Evolutionary conservation across 306 rosid genomes (phyloP).

Genomic region (Pterocarpus santalinus): DNA sequence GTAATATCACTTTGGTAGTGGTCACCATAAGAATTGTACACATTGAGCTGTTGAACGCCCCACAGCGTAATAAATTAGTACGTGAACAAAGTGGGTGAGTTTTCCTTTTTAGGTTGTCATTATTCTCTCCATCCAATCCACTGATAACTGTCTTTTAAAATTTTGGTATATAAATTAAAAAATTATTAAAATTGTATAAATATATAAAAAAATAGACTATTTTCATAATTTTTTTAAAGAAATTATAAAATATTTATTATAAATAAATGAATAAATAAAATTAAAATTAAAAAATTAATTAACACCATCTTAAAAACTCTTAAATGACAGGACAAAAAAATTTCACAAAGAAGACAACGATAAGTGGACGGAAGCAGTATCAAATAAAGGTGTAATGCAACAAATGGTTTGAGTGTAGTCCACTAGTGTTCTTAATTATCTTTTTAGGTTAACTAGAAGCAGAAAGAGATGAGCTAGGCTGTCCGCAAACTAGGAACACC

Average conservation of each 20-base stretch:
- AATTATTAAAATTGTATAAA: no score
- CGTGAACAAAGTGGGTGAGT: background rate
- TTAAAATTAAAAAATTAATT: no score
- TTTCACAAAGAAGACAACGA: no score
- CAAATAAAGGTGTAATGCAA: background rate
- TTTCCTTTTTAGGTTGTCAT: background rate
- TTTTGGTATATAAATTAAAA: no score
- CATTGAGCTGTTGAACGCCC: background rate
- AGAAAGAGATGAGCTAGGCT: background rate
- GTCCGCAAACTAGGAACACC: background rate
- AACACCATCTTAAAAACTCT: no score
- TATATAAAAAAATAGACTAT: no score
- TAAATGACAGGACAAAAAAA: no score
- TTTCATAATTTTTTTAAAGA: no score
- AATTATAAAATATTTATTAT: no score
- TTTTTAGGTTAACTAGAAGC: background rate
- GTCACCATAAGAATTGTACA: background rate
- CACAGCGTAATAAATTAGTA: conserved; percentile 4
- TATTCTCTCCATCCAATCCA: background rate
- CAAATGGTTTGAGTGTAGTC: background rate
- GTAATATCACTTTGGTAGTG: background rate
- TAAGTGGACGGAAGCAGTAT: no score
- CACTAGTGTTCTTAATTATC: background rate
- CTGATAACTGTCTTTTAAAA: no score
- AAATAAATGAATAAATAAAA: no score